Percentiles rank a stretch among this genome's conserved stretches.
Evolutionary conservation across 768 basidiomycete genomes (phyloP).

Genomic region (Naganishia vishniacii): DNA sequence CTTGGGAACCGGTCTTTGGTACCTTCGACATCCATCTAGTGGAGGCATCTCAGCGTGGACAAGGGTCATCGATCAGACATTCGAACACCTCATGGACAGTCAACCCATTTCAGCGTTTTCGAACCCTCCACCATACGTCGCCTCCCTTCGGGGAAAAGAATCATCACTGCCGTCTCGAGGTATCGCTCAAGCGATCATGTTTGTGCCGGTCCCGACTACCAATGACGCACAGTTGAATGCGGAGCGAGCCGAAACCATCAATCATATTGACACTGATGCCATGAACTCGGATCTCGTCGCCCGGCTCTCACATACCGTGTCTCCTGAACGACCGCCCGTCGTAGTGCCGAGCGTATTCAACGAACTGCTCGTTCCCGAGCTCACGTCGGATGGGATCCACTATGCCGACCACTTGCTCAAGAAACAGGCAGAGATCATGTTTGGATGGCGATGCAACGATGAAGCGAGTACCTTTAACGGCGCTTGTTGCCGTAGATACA

Average conservation of each 20-base stretch:
- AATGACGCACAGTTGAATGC: slow-evolving; percentile 62
- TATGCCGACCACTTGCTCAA: slow-evolving; percentile 61
- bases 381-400: slow-evolving; percentile 81
- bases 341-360: slow-evolving; percentile 76
- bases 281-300: slow-evolving; percentile 84
- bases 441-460: slow-evolving; percentile 78
- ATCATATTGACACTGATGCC: slow-evolving; percentile 71
- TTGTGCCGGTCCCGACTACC: slow-evolving; percentile 72
- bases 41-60: slow-evolving; percentile 78
- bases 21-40: slow-evolving; percentile 68
- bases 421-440: slow-evolving; percentile 68
- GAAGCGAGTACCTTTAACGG: slow-evolving; percentile 38
- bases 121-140: slow-evolving; percentile 13
- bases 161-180: slow-evolving; percentile 42
- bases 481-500: slow-evolving; percentile 71
- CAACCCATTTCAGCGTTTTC: slow-evolving; percentile 32
- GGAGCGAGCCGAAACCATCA: slow-evolving; percentile 65
- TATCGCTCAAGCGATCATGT: slow-evolving; percentile 66
- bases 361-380: slow-evolving; percentile 63
- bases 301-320: slow-evolving; percentile 51
- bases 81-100: slow-evolving; percentile 50
- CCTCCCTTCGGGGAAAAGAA: not conserved
- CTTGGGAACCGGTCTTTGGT: slow-evolving; percentile 83
- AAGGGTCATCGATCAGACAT: slow-evolving; percentile 62
- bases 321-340: slow-evolving; percentile 44